Base-by-base conservation (phyloP, 441 rosid genomes). In the Erodium moschatum region DNA sequence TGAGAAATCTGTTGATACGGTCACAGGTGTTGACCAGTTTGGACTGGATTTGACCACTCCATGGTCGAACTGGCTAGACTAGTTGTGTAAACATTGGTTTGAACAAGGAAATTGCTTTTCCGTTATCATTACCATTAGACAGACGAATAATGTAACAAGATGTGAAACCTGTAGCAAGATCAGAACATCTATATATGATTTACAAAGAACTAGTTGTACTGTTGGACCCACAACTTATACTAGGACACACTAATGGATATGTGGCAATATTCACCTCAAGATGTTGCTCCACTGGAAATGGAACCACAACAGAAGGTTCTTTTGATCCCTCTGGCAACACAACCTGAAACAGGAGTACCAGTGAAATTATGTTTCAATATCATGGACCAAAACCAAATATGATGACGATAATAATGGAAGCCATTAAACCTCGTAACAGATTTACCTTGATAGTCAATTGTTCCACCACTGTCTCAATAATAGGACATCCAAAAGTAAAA, bases 261-360 rank as follows among this genome's bases (percentile, higher is more conserved):
- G 24, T 56, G 27, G 10, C 63, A 60, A 40, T 67, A 38, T 42
- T 74, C 83, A 91, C 99, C 93, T 92, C 90, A 31, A 87, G 74
- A 63, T 66, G 83, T 79, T 92, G 91, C 58, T 92, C 85, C 40
- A 92, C 96, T 11, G 89, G 81, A 76, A 87, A 90, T 29, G 97
- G 91, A 77, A 89, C 81, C 54, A 80, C 86, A 48, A 86, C 91
- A 50, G 89, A 89, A 75, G 98, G 96, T 70, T 83, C 93, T 77
- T 85, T 81, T 62, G 98, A 87, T 81, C 97, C 99, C 81, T 92
- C 97, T 27, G 98, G 97, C 81, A 95, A 82, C 73, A 87, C 97
- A 63, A 91, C 90, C 97, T 90, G 87, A 75, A 79, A 80, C 38
- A n/a, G 16, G 33, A 38, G 63, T 16, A 67, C 78, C 63, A 72